A percentile compares a stretch with the other conserved stretches of the same genome.
phyloP scores from a whole-genome alignment of 345 rosid species.

The Aethionema arabicum region DNA sequence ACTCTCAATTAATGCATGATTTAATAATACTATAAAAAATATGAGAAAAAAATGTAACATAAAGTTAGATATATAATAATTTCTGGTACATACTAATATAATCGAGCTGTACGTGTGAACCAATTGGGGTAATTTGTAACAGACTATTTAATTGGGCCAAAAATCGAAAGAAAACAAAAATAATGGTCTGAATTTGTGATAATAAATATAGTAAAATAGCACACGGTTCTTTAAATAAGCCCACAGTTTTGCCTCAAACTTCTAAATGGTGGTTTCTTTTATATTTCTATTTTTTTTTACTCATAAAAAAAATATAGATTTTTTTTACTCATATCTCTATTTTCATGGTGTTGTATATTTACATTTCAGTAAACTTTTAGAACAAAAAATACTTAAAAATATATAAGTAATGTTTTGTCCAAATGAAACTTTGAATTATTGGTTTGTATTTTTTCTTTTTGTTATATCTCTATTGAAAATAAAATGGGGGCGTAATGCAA shows the following conservation, averaged over 20 bases:
- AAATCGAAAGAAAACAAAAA: slow-evolving; percentile 36
- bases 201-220: slow-evolving; percentile 10
- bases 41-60: not conserved
- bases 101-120: slow-evolving; percentile 27
- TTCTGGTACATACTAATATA: not conserved
- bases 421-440: too few species aligned
- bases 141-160: slow-evolving; percentile 17
- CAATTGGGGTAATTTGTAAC: slow-evolving; percentile 35
- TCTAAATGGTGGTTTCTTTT: slow-evolving; percentile 18
- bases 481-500: too few species aligned
- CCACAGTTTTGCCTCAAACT: slow-evolving; percentile 25
- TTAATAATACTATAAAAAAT: not conserved
- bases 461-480: too few species aligned
- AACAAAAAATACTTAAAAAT: too few species aligned
- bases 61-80: not conserved
- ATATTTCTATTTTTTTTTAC: slow-evolving; percentile 1
- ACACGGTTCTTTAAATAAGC: slow-evolving; percentile 24
- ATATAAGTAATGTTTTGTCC: too few species aligned
- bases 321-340: too few species aligned
- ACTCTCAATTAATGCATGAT: too few species aligned
- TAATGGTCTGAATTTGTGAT: slow-evolving; percentile 8
- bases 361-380: too few species aligned
- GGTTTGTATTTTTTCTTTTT: too few species aligned
- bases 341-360: too few species aligned
- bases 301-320: too few species aligned